Conservation (phyloP, 139 green algal genomes). For the Chlorella ohadii region DNA sequence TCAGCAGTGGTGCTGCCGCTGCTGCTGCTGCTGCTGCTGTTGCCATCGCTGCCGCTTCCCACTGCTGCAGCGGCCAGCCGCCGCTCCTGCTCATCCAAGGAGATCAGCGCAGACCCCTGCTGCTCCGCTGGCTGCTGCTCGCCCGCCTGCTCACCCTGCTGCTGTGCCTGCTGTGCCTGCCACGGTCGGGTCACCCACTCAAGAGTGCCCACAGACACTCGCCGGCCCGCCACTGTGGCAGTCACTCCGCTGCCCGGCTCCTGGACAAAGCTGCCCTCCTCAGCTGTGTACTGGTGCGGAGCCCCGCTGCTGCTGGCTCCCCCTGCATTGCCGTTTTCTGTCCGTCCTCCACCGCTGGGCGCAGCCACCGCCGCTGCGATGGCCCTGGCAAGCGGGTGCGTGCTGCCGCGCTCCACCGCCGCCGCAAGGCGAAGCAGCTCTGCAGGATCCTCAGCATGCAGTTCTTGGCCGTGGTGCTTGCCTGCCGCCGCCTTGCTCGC, state of each 20-base stretch:
- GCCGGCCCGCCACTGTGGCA: constrained; percentile 62
- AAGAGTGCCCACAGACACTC: constrained; percentile 78
- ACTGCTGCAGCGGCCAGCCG: neutral
- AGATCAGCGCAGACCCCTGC: neutral
- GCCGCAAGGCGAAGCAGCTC: constrained; percentile 77
- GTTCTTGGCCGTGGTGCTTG: neutral
- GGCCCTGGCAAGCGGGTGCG: constrained; percentile 77
- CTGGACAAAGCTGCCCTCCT: constrained; percentile 78
- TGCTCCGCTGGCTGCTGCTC: neutral
- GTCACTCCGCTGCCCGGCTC: constrained; percentile 80
- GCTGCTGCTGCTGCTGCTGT: too few relatives aligned
- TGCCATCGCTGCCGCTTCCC: neutral
- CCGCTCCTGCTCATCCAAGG: constrained; percentile 14
- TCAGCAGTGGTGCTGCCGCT: neutral
- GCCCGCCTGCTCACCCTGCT: constrained; percentile 1
- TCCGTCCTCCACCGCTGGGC: neutral
- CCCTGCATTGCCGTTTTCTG: neutral
- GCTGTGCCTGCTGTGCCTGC: constrained; percentile 8
- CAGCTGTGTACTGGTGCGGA: neutral
- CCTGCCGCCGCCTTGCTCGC: neutral
- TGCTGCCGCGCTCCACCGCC: constrained; percentile 75
- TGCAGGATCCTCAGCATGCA: neutral
- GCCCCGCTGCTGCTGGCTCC: constrained; percentile 29
- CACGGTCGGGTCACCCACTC: constrained; percentile 69
- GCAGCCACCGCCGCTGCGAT: constrained; percentile 37